Evolutionary conservation across 306 rosid species (phyloP).

Genomic region (Vigna hirtella): DNA sequence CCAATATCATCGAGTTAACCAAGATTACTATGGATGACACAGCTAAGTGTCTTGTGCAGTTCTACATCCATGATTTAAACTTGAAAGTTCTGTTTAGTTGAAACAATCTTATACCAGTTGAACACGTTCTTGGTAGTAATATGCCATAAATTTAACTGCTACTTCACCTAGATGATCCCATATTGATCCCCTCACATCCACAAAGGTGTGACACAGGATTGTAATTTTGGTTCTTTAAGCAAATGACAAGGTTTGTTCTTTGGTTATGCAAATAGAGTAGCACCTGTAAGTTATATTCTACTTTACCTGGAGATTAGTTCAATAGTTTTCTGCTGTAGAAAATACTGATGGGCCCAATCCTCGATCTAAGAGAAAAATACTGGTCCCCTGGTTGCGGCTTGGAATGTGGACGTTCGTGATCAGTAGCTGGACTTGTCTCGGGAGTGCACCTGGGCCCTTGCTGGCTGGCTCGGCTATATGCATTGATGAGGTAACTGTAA

Average conservation of each 20-base stretch:
- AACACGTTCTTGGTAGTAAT: neutral
- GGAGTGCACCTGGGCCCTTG: conserved; percentile 2
- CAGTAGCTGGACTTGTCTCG: neutral
- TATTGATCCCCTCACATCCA: neutral
- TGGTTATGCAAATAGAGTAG: neutral
- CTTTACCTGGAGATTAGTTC: neutral
- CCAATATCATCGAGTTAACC: too few species aligned
- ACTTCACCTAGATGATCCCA: neutral
- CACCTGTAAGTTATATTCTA: neutral
- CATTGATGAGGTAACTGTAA: conserved; percentile 6
- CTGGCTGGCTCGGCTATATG: neutral
- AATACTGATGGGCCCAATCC: neutral
- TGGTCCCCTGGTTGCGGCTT: neutral
- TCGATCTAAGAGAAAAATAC: neutral
- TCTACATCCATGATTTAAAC: too few species aligned
- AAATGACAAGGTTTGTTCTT: too few species aligned
- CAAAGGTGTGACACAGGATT: too few species aligned
- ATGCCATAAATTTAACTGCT: neutral
- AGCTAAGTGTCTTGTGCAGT: too few species aligned
- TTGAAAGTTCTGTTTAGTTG: too few species aligned
- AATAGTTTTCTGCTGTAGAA: too few species aligned
- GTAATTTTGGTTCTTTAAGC: too few species aligned
- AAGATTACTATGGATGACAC: too few species aligned
- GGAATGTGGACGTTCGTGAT: neutral
- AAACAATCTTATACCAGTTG: too few species aligned